Percentiles rank a stretch among this genome's conserved stretches.
Conservation (phyloP, 2,329 filamentous ascomycete species). For the Fusarium sp. region DNA sequence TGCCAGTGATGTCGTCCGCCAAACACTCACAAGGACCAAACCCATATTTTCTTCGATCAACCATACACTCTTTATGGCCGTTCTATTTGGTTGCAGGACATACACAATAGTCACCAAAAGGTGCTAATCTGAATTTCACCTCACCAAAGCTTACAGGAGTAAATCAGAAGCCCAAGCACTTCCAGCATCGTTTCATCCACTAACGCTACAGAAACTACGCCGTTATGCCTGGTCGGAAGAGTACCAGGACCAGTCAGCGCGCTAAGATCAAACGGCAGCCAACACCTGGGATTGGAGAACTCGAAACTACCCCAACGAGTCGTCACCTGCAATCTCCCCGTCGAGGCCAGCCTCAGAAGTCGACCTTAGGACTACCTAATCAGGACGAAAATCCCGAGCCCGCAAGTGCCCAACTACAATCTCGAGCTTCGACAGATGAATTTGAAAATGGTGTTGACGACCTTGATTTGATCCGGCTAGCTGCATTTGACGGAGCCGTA, state of each 20-base stretch:
- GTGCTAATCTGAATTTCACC: not conserved
- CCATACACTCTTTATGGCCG: not conserved
- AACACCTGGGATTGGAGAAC: conserved; percentile 45
- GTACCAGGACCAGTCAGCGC: conserved; percentile 34
- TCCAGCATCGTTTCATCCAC: conserved; percentile 2
- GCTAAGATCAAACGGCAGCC: conserved; percentile 26
- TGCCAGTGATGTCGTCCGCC: not conserved
- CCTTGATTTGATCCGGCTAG: conserved; percentile 40
- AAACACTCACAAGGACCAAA: not conserved
- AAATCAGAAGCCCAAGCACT: conserved; percentile 1
- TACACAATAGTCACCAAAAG: not conserved
- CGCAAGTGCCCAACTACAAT: not conserved
- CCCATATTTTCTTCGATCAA: not conserved
- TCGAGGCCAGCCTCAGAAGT: not conserved
- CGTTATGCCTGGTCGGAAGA: conserved; percentile 36
- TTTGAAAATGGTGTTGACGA: conserved; percentile 47
- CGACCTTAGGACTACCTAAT: not conserved
- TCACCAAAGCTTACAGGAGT: not conserved
- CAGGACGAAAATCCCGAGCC: not conserved
- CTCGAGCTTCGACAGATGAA: conserved; percentile 11
- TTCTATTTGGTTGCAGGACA: not conserved
- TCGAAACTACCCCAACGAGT: conserved; percentile 53
- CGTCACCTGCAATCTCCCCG: conserved; percentile 39
- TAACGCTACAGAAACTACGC: conserved; percentile 4
- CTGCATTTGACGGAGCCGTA: not conserved